These are phyloP conservation scores for Pseudomicrostroma phylloplanum DNA, from an alignment of 1,284 basidiomycete genomes.

Conservation along the genomic window DNA sequence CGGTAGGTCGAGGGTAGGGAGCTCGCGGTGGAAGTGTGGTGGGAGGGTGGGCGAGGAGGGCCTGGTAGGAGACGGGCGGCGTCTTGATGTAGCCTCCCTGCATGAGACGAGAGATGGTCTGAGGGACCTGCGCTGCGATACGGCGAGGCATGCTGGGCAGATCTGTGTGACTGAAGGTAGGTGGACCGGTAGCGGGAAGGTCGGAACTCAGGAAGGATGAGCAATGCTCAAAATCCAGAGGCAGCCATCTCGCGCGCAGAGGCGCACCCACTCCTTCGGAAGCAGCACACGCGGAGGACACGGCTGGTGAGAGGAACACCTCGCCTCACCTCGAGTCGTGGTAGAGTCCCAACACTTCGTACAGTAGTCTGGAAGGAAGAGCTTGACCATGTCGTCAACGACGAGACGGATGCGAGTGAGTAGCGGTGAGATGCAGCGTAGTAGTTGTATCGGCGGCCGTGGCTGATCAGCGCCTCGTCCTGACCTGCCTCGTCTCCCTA, in stretches of 20 bases:
- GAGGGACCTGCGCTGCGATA: constrained; percentile 79
- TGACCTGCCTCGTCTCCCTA: background rate
- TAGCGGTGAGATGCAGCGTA: background rate
- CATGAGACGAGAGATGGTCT: constrained; percentile 76
- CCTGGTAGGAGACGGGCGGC: constrained; percentile 77
- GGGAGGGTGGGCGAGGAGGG: constrained; percentile 80
- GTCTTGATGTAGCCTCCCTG: constrained; percentile 63
- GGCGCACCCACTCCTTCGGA: too few species aligned
- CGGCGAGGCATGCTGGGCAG: constrained; percentile 64
- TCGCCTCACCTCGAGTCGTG: too few species aligned
- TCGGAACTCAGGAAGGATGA: background rate
- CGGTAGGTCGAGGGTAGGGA: constrained; percentile 58
- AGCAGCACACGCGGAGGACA: too few species aligned
- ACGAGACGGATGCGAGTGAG: constrained; percentile 12
- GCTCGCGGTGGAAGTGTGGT: constrained; percentile 72
- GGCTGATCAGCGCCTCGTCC: background rate
- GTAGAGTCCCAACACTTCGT: too few species aligned
- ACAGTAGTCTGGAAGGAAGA: too few species aligned
- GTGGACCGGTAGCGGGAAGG: background rate
- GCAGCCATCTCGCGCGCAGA: too few species aligned
- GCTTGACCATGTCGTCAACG: too few species aligned
- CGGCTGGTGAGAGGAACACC: too few species aligned
- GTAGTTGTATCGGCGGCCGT: background rate
- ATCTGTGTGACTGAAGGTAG: background rate
- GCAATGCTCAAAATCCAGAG: background rate